Evolutionary conservation across 1,284 basidiomycete genomes (phyloP).

Genomic region (Coniophora puteana): DNA sequence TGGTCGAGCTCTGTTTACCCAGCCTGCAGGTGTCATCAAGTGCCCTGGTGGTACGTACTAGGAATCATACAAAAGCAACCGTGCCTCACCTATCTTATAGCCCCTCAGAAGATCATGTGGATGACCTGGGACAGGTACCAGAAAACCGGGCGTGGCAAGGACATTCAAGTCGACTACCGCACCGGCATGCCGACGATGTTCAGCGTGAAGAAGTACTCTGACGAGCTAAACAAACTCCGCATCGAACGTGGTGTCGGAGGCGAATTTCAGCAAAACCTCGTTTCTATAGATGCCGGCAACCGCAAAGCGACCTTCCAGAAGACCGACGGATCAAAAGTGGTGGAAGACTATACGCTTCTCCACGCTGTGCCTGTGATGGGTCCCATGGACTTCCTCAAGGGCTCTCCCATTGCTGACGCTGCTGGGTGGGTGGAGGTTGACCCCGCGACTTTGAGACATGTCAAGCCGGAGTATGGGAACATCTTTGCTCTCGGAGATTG

Average conservation of each 20-base stretch:
- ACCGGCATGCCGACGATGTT: conserved; percentile 95
- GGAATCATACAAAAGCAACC: neutral
- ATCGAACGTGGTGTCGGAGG: conserved; percentile 75
- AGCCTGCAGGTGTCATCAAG: conserved; percentile 88
- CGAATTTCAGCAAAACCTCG: conserved; percentile 79
- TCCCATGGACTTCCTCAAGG: conserved; percentile 76
- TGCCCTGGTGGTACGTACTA: conserved; percentile 75
- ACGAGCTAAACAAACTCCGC: conserved; percentile 76
- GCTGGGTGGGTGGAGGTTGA: conserved; percentile 87
- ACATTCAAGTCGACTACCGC: conserved; percentile 75
- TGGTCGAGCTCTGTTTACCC: conserved; percentile 89
- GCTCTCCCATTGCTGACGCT: conserved; percentile 72
- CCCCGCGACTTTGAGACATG: conserved; percentile 74
- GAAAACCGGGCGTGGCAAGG: conserved; percentile 51
- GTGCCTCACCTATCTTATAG: no score
- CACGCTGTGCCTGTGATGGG: conserved; percentile 90
- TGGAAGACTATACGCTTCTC: conserved; percentile 75
- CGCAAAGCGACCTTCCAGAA: conserved; percentile 82
- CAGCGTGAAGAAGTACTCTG: conserved; percentile 81
- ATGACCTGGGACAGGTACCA: conserved; percentile 83
- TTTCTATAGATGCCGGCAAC: conserved; percentile 63
- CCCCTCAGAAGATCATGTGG: conserved; percentile 91
- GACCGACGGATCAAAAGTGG: conserved; percentile 56
- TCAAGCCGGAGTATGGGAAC: conserved; percentile 70
- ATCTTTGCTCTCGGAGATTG: conserved; percentile 88